A percentile compares a stretch with the other conserved stretches of the same genome.
phyloP scores from a whole-genome alignment of 495 filamentous ascomycete genomes.

The Penicillium herquei region DNA sequence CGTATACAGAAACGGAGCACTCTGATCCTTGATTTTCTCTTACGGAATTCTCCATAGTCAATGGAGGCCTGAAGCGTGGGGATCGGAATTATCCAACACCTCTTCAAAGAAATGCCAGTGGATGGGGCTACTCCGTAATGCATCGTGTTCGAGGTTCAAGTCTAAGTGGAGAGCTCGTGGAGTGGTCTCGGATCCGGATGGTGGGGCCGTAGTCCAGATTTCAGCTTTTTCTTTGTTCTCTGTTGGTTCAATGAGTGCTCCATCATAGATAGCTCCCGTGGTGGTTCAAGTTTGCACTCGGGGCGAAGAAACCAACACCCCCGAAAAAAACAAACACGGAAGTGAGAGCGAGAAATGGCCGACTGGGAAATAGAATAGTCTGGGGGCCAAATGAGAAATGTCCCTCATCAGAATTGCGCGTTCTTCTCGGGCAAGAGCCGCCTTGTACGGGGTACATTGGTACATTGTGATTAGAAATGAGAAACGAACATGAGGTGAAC shows the following conservation, averaged over 20 bases:
- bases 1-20: conserved; percentile 1
- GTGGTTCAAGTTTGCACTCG: not conserved
- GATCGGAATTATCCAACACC: not conserved
- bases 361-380: not conserved
- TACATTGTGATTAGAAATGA: not conserved
- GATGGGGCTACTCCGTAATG: too few species aligned
- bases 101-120: not conserved
- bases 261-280: not conserved
- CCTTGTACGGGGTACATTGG: not conserved
- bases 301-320: not conserved
- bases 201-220: conserved; percentile 31
- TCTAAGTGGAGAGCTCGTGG: not conserved
- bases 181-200: conserved; percentile 26
- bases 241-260: not conserved
- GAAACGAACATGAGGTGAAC: conserved; percentile 2
- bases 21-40: not conserved
- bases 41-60: not conserved
- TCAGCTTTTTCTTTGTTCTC: not conserved
- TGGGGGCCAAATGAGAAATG: not conserved
- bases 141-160: not conserved
- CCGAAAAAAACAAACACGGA: not conserved
- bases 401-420: not conserved
- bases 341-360: not conserved
- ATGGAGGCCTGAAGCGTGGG: not conserved
- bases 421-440: not conserved